phyloP scores from a whole-genome alignment of 371 early-diverging fungal genomes.

The Sporodiniella umbellata region DNA sequence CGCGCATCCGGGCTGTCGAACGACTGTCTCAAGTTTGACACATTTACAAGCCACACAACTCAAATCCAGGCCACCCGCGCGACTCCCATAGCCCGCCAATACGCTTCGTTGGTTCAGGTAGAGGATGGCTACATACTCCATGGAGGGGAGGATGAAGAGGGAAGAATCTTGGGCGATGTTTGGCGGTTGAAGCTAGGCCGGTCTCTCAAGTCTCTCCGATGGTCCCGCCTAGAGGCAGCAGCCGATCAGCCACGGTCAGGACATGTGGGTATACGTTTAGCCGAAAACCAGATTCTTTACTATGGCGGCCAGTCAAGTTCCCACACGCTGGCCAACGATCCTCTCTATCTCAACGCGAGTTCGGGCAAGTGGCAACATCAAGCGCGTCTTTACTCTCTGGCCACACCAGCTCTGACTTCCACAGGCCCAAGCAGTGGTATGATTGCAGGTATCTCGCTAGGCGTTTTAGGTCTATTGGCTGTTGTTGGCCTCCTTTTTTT shows the following conservation, averaged over 20 bases:
- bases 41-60: not conserved
- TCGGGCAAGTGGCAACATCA: slow-evolving; percentile 8
- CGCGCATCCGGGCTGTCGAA: not conserved
- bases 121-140: slow-evolving; percentile 15
- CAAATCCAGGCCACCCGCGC: no score
- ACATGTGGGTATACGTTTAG: slow-evolving; percentile 6
- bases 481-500: slow-evolving; percentile 27
- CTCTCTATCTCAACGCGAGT: slow-evolving; percentile 10
- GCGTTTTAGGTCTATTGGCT: slow-evolving; percentile 24
- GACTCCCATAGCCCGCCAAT: no score
- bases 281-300: slow-evolving; percentile 7
- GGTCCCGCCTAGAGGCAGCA: not conserved
- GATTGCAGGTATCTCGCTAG: slow-evolving; percentile 36
- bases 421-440: slow-evolving; percentile 27
- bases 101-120: no score
- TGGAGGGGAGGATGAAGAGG: slow-evolving; percentile 14
- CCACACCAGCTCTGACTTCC: no score
- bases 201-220: no score
- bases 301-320: slow-evolving; percentile 12
- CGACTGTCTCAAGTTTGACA: slow-evolving; percentile 13
- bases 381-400: no score
- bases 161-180: slow-evolving; percentile 11
- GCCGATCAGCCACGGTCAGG: slow-evolving; percentile 8
- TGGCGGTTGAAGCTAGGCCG: slow-evolving; percentile 26
- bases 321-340: not conserved